A percentile compares a stretch with the other conserved stretches of the same genome.
Conservation (phyloP, 345 rosid species). For the Salix exigua region DNA sequence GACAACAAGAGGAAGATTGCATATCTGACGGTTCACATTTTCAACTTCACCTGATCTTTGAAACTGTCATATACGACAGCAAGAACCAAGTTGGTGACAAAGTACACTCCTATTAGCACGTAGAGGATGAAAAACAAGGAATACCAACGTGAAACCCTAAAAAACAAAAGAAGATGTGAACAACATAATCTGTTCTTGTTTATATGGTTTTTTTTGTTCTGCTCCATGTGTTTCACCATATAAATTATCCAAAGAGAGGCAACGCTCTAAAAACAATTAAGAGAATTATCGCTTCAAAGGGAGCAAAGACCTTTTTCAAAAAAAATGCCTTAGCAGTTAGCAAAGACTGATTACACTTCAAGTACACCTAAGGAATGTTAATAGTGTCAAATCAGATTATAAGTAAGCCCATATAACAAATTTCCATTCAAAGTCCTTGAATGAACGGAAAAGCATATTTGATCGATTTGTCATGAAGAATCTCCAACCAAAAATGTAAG, state of each 20-base stretch:
- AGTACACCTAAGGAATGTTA: no score
- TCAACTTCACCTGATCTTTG: slow-evolving; percentile 68
- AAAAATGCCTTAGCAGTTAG: no score
- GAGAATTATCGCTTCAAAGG: not conserved
- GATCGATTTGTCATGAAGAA: not conserved
- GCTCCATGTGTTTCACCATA: not conserved
- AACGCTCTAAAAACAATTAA: not conserved
- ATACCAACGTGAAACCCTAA: slow-evolving; percentile 88
- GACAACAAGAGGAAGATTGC: not conserved
- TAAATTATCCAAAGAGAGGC: not conserved
- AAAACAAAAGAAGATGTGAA: slow-evolving; percentile 4
- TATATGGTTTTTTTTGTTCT: not conserved
- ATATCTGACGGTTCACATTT: not conserved
- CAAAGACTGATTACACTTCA: not conserved
- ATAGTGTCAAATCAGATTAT: not conserved
- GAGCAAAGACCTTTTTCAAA: no score
- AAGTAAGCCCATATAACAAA: not conserved
- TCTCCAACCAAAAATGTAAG: not conserved
- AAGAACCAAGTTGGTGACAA: slow-evolving; percentile 94
- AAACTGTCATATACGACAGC: slow-evolving; percentile 97
- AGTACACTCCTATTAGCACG: slow-evolving; percentile 87
- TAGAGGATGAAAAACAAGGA: slow-evolving; percentile 72
- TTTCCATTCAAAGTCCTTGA: not conserved
- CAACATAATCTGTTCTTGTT: not conserved
- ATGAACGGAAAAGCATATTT: not conserved